Percentiles rank a stretch among this genome's conserved stretches.
These are phyloP conservation scores for Coemansia sp. DNA, from an alignment of 192 early-diverging fungal species.

Conservation along the genomic window DNA sequence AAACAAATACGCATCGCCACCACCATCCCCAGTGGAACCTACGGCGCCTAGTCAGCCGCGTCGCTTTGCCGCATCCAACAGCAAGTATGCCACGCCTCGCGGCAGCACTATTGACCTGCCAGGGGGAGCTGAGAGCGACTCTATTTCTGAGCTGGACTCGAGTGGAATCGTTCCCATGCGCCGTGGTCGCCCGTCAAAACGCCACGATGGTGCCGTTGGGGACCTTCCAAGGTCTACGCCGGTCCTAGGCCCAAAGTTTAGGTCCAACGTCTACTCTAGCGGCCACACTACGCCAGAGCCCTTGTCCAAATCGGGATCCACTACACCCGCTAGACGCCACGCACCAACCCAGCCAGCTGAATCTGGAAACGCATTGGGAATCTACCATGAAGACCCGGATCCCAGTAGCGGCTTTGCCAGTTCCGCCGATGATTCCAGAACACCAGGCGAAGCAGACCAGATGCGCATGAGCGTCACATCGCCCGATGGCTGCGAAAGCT, in stretches of 20 bases:
- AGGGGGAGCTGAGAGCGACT: slow-evolving; percentile 6
- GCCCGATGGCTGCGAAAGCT: slow-evolving; percentile 44
- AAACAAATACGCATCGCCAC: slow-evolving; percentile 42
- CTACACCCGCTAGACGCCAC: slow-evolving; percentile 11
- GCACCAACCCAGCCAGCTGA: not conserved
- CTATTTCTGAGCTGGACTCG: slow-evolving; percentile 49
- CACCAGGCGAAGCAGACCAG: not conserved
- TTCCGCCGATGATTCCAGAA: not conserved
- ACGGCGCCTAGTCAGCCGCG: slow-evolving; percentile 27
- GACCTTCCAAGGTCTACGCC: not conserved
- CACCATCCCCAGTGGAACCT: slow-evolving; percentile 11
- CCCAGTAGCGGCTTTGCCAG: not conserved
- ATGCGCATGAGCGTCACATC: slow-evolving; percentile 44
- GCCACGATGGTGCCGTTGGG: not conserved
- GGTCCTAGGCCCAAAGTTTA: not conserved
- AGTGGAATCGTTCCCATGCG: slow-evolving; percentile 78
- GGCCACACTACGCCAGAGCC: slow-evolving; percentile 2
- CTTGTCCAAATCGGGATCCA: slow-evolving; percentile 1
- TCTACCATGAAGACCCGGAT: slow-evolving; percentile 9
- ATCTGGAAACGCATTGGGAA: slow-evolving; percentile 21
- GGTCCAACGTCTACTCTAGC: not conserved
- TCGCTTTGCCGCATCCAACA: slow-evolving; percentile 27
- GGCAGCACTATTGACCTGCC: slow-evolving; percentile 29
- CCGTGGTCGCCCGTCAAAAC: slow-evolving; percentile 74
- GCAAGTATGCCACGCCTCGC: slow-evolving; percentile 21